Conservation (phyloP, 2,329 filamentous ascomycete species). For the Metarhizium album region DNA sequence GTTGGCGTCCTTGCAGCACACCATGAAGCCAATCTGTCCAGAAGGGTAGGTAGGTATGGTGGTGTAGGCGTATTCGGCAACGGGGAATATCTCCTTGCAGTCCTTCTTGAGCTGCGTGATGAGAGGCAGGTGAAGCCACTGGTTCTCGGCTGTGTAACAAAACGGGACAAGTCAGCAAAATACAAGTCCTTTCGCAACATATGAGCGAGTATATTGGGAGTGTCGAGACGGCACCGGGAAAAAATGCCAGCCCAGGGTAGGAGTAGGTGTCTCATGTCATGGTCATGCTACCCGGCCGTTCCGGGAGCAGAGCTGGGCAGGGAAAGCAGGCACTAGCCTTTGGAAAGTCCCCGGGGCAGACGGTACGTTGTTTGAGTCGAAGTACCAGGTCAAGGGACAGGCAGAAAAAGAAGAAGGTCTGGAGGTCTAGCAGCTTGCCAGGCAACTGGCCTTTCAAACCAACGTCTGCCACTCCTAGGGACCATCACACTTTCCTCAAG, state of each 20-base stretch:
- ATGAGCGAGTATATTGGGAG: not conserved
- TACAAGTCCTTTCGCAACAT: slow-evolving; percentile 2
- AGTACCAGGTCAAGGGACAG: slow-evolving; percentile 6
- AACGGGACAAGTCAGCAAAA: slow-evolving; percentile 8
- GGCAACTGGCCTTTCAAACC: not conserved
- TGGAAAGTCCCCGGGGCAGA: slow-evolving; percentile 22
- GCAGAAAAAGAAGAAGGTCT: not conserved
- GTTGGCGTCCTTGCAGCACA: slow-evolving; percentile 89
- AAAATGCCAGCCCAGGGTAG: not conserved
- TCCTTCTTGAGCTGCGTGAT: slow-evolving; percentile 94
- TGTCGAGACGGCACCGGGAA: not conserved
- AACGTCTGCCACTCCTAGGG: slow-evolving; percentile 21
- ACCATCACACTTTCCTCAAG: slow-evolving; percentile 27
- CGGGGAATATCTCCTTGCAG: slow-evolving; percentile 94
- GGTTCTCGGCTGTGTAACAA: slow-evolving; percentile 72
- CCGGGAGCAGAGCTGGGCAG: slow-evolving; percentile 23
- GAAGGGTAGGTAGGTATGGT: slow-evolving; percentile 98
- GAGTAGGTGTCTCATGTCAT: not conserved
- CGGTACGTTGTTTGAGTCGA: slow-evolving; percentile 1
- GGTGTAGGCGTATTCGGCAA: slow-evolving; percentile 96
- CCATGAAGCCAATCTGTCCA: slow-evolving; percentile 99
- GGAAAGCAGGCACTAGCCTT: slow-evolving; percentile 30
- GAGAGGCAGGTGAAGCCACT: slow-evolving; percentile 93
- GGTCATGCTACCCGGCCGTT: slow-evolving; percentile 22
- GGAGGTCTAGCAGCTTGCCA: not conserved